Evolutionary conservation across 2,329 filamentous ascomycete genomes (phyloP).

Genomic region (Venturia pyrina): DNA sequence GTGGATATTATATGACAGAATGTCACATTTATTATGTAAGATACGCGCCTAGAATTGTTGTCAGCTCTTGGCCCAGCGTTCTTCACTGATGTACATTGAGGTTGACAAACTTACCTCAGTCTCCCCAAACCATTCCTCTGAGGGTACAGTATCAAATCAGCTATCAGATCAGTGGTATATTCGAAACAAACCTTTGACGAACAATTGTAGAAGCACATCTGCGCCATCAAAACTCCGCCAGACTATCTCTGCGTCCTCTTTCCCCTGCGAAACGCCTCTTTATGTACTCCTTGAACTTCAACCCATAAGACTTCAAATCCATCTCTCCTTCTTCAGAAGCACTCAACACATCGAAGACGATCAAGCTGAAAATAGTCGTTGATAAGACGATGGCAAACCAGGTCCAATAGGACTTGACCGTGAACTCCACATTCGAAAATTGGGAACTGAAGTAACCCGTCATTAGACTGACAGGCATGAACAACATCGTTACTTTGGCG

Average conservation of each 20-base stretch:
- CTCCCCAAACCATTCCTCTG: too few species aligned
- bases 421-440: conserved; percentile 51
- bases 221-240: neutral
- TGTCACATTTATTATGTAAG: too few species aligned
- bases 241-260: neutral
- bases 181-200: too few species aligned
- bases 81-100: too few species aligned
- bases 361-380: conserved; percentile 48
- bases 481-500: conserved; percentile 65
- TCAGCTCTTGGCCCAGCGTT: too few species aligned
- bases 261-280: neutral
- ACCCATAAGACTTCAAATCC: conserved; percentile 26
- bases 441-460: conserved; percentile 64
- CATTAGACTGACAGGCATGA: conserved; percentile 65
- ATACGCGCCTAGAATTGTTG: too few species aligned
- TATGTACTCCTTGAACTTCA: neutral
- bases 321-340: conserved; percentile 47
- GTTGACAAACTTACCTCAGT: too few species aligned
- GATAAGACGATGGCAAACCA: conserved; percentile 54
- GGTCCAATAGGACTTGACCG: conserved; percentile 55
- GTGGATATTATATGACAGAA: too few species aligned
- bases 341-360: conserved; percentile 47
- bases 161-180: too few species aligned
- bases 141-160: too few species aligned
- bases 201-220: neutral